Conservation (phyloP, 83 land plant genomes). For the Diphasiastrum complanatum region DNA sequence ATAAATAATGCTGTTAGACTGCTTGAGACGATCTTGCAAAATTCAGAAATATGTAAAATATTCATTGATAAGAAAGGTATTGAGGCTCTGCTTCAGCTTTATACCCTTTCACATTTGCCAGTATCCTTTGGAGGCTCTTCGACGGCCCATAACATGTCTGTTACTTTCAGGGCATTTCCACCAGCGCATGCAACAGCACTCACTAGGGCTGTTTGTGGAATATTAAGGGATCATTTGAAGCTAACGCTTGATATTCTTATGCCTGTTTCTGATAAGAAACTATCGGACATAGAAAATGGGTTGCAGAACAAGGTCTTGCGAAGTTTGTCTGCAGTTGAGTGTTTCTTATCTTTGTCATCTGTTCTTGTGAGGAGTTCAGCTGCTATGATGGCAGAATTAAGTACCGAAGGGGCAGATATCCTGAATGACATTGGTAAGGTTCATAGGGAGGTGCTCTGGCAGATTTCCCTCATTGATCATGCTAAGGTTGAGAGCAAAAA, state of each 20-base stretch:
- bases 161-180: conserved; percentile 88
- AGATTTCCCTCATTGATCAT: conserved; percentile 76
- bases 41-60: conserved; percentile 78
- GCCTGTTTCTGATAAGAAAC: conserved; percentile 40
- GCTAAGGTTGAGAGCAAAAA: conserved; percentile 48
- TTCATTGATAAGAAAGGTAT: conserved; percentile 95
- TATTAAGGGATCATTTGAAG: conserved; percentile 72
- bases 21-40: conserved; percentile 80
- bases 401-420: conserved; percentile 63
- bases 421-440: conserved; percentile 68
- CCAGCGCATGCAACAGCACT: conserved; percentile 81
- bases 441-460: conserved; percentile 84
- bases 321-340: conserved; percentile 76
- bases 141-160: conserved; percentile 80
- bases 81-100: conserved; percentile 75
- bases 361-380: conserved; percentile 80
- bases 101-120: conserved; percentile 68
- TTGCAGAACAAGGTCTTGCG: conserved; percentile 44
- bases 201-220: conserved; percentile 72
- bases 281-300: conserved; percentile 45
- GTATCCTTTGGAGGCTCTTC: conserved; percentile 94
- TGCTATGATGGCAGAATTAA: conserved; percentile 85
- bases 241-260: conserved; percentile 46
- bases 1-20: conserved; percentile 87
- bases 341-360: conserved; percentile 68